phyloP scores from a whole-genome alignment of 1,139 yeast species.

The Waltiozyma sp. region DNA sequence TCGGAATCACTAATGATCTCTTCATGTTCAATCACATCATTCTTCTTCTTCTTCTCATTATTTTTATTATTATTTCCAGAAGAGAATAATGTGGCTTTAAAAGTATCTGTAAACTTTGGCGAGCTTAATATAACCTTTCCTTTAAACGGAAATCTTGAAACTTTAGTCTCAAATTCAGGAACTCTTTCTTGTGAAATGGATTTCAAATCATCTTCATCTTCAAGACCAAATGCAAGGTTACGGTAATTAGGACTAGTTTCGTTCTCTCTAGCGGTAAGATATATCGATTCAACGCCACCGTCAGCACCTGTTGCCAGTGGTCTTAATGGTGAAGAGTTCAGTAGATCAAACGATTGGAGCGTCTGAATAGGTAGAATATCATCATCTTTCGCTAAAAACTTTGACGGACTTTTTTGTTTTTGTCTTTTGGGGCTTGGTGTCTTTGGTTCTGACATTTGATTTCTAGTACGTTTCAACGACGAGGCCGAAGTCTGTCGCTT shows the following conservation, averaged over 20 bases:
- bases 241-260: not conserved
- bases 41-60: slow-evolving; percentile 4
- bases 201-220: no score
- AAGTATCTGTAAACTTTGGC: not conserved
- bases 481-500: not conserved
- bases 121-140: slow-evolving; percentile 8
- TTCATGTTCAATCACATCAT: slow-evolving; percentile 11
- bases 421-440: not conserved
- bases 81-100: slow-evolving; percentile 8
- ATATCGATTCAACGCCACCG: not conserved
- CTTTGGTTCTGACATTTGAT: not conserved
- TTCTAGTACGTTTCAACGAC: not conserved
- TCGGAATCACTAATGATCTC: slow-evolving; percentile 7
- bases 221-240: no score
- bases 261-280: not conserved
- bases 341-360: not conserved
- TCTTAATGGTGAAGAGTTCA: not conserved
- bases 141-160: slow-evolving; percentile 10
- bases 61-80: slow-evolving; percentile 4
- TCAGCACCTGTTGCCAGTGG: not conserved
- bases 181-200: slow-evolving; percentile 2
- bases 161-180: slow-evolving; percentile 6
- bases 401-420: no score
- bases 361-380: not conserved
- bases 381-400: no score